Evolutionary conservation across 75 land plant species (phyloP).

Genomic region (Sequoiadendron giganteum): DNA sequence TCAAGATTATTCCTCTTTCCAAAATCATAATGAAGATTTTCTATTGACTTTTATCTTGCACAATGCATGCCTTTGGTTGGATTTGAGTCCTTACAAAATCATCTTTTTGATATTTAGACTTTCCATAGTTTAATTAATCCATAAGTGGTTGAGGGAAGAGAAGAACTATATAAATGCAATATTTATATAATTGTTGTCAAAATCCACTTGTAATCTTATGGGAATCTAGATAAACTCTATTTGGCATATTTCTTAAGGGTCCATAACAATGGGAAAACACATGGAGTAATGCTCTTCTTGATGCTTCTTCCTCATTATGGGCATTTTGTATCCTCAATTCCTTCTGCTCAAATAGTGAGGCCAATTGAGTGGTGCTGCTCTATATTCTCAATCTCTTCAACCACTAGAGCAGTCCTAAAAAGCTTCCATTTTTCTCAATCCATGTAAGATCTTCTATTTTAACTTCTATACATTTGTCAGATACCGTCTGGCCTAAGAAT

Average conservation of each 20-base stretch:
- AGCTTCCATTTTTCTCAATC: too few relatives aligned
- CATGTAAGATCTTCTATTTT: too few relatives aligned
- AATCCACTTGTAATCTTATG: background rate
- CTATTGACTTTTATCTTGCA: constrained; percentile 1
- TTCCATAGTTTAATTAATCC: background rate
- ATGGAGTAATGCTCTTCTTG: background rate
- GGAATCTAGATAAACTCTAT: background rate
- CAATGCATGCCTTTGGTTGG: background rate
- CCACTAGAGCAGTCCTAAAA: too few relatives aligned
- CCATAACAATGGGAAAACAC: background rate
- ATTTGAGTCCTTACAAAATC: background rate
- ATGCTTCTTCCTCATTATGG: background rate
- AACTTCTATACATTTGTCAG: too few relatives aligned
- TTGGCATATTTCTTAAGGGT: background rate
- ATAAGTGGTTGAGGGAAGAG: background rate
- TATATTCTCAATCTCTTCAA: too few relatives aligned
- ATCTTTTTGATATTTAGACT: background rate
- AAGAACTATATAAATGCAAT: background rate
- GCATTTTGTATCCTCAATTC: background rate
- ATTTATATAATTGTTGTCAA: background rate
- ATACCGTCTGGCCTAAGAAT: too few relatives aligned
- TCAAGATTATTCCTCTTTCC: background rate
- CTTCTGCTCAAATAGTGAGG: too few relatives aligned
- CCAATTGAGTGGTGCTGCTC: too few relatives aligned
- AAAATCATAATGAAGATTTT: background rate